Percentiles rank a stretch among this genome's conserved stretches.
Conservation (phyloP, 2,329 filamentous ascomycete species). For the Chrysosporium keratinophilum region DNA sequence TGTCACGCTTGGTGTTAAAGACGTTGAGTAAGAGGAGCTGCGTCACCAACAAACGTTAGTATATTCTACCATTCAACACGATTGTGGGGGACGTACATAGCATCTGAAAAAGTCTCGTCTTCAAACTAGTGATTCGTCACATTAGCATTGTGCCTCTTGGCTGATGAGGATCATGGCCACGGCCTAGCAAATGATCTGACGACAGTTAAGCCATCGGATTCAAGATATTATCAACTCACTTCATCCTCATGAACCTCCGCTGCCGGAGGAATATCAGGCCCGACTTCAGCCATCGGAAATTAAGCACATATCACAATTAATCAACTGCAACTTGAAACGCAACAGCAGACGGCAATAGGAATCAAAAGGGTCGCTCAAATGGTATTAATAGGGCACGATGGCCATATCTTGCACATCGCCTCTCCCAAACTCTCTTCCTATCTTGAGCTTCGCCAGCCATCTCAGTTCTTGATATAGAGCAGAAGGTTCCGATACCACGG, state of each 20-base stretch:
- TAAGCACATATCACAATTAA: neutral
- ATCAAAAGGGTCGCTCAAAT: neutral
- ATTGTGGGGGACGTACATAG: neutral
- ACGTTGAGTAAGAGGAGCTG: constrained; percentile 7
- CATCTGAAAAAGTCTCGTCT: constrained; percentile 8
- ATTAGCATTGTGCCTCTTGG: constrained; percentile 1
- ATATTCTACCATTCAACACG: neutral
- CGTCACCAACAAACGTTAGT: neutral
- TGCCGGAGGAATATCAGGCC: neutral
- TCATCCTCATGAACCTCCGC: neutral
- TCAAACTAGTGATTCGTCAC: neutral
- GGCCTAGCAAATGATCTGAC: neutral
- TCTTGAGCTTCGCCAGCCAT: neutral
- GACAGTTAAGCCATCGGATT: neutral
- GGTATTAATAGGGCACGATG: neutral
- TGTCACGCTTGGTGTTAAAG: constrained; percentile 12
- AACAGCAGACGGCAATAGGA: neutral
- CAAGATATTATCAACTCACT: neutral
- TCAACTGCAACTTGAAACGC: neutral
- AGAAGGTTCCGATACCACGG: constrained; percentile 2
- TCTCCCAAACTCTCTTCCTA: constrained; percentile 4
- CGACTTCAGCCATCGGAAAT: constrained; percentile 1
- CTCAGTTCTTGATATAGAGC: neutral
- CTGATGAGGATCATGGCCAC: no score
- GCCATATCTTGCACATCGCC: neutral